These are phyloP conservation scores for Mariannaea elegans DNA, from an alignment of 2,329 filamentous ascomycete genomes.

Conservation along the genomic window DNA sequence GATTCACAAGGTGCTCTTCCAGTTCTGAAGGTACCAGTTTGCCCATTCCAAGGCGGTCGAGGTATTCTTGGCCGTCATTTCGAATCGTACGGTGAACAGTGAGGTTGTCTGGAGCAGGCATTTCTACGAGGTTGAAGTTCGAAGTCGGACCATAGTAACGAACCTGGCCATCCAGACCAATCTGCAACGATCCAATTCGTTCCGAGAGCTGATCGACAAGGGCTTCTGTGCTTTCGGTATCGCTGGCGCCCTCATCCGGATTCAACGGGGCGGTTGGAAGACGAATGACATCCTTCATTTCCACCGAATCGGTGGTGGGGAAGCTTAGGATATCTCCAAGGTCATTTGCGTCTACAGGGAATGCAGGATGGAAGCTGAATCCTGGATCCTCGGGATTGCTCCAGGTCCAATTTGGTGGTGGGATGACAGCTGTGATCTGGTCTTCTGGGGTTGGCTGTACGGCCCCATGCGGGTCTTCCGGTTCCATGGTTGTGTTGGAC, in stretches of 20 bases:
- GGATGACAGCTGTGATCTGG: neutral
- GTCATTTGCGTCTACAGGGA: conserved; percentile 17
- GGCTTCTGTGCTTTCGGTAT: conserved; percentile 35
- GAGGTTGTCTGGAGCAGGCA: conserved; percentile 34
- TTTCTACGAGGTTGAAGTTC: conserved; percentile 39
- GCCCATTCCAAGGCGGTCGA: conserved; percentile 34
- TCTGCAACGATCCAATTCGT: conserved; percentile 37
- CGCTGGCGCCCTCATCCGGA: conserved; percentile 25
- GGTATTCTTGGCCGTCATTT: conserved; percentile 36
- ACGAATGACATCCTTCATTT: conserved; percentile 9
- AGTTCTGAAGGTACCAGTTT: conserved; percentile 26
- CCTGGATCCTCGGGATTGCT: conserved; percentile 20
- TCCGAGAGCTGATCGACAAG: conserved; percentile 40
- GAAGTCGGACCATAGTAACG: conserved; percentile 40
- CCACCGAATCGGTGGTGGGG: conserved; percentile 2
- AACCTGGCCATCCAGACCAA: conserved; percentile 34
- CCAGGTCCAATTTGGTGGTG: conserved; percentile 22
- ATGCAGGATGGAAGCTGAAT: conserved; percentile 21
- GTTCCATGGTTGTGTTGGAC: neutral
- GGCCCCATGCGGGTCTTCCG: conserved; percentile 2
- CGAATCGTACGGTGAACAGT: conserved; percentile 38
- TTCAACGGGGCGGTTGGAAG: conserved; percentile 11
- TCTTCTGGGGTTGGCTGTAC: conserved; percentile 16
- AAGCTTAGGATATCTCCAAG: conserved; percentile 20
- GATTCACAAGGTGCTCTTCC: conserved; percentile 28